Percentiles rank a stretch among this genome's conserved stretches.
Evolutionary conservation across 2,329 filamentous ascomycete species (phyloP).

Genomic region (Neonectria sp.): DNA sequence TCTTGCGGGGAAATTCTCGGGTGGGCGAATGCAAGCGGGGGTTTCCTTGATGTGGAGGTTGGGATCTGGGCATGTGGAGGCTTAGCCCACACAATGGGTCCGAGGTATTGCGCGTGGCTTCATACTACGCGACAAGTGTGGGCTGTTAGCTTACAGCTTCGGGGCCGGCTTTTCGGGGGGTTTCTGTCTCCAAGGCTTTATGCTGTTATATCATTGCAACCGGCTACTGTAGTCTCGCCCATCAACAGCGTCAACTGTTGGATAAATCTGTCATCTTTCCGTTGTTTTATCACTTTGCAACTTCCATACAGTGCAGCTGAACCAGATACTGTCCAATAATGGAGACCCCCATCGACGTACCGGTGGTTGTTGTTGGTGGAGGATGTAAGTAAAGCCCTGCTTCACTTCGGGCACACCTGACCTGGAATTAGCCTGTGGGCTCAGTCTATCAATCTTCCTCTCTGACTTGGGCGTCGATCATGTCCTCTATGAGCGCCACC

Average conservation of each 20-base stretch:
- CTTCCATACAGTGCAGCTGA: background rate
- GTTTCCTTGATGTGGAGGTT: background rate
- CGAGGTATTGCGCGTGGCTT: no score
- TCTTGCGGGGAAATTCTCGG: background rate
- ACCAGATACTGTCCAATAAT: background rate
- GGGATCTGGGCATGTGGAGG: background rate
- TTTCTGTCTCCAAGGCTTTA: no score
- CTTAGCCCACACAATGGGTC: no score
- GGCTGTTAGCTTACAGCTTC: no score
- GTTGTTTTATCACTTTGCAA: background rate
- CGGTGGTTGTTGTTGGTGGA: background rate
- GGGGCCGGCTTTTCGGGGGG: no score
- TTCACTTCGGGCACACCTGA: background rate
- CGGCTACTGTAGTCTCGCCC: no score
- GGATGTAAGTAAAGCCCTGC: background rate
- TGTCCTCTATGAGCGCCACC: background rate
- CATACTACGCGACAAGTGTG: no score
- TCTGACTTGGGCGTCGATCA: constrained; percentile 9
- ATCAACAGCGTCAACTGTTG: no score
- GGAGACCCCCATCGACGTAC: background rate
- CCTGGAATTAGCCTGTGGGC: background rate
- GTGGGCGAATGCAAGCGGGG: background rate
- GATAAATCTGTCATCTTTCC: no score
- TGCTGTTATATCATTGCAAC: no score
- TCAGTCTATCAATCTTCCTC: constrained; percentile 1